Conservation (phyloP, 805 yeast genomes). For the Naumovozyma baii region DNA sequence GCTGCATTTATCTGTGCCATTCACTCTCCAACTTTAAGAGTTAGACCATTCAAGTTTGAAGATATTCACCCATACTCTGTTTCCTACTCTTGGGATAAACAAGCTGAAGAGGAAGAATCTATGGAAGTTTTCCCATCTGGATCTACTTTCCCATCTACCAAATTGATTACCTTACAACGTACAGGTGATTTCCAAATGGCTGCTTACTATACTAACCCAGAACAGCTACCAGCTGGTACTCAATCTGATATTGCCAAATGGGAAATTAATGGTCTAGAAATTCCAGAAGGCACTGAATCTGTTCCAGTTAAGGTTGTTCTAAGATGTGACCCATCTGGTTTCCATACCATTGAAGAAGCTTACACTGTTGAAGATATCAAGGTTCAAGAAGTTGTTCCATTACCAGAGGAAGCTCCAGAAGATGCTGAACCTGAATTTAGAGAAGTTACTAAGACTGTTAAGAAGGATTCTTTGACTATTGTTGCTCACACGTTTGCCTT, state of each 20-base stretch:
- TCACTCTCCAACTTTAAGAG: slow-evolving; percentile 97
- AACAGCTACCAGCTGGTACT: slow-evolving; percentile 63
- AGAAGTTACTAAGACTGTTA: slow-evolving; percentile 85
- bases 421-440: slow-evolving; percentile 72
- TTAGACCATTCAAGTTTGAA: slow-evolving; percentile 95
- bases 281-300: slow-evolving; percentile 62
- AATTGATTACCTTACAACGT: slow-evolving; percentile 87
- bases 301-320: slow-evolving; percentile 84
- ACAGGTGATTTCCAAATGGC: slow-evolving; percentile 74
- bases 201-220: slow-evolving; percentile 74
- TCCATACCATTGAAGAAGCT: slow-evolving; percentile 86
- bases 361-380: slow-evolving; percentile 85
- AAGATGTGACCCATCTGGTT: slow-evolving; percentile 92
- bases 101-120: slow-evolving; percentile 79
- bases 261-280: slow-evolving; percentile 72
- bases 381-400: slow-evolving; percentile 77
- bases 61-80: slow-evolving; percentile 87
- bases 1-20: slow-evolving; percentile 97
- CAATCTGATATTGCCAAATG: slow-evolving; percentile 64
- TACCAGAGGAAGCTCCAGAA: slow-evolving; percentile 37
- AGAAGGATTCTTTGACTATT: slow-evolving; percentile 69
- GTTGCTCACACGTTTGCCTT: slow-evolving; percentile 52
- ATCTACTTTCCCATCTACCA: slow-evolving; percentile 84
- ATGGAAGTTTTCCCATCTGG: slow-evolving; percentile 95
- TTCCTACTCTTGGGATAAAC: slow-evolving; percentile 88